Evolutionary conservation across 352 stramenopile species (phyloP), one percentile per base, ranked within the genome.

Genomic region (Phytophthora ramorum): DNA sequence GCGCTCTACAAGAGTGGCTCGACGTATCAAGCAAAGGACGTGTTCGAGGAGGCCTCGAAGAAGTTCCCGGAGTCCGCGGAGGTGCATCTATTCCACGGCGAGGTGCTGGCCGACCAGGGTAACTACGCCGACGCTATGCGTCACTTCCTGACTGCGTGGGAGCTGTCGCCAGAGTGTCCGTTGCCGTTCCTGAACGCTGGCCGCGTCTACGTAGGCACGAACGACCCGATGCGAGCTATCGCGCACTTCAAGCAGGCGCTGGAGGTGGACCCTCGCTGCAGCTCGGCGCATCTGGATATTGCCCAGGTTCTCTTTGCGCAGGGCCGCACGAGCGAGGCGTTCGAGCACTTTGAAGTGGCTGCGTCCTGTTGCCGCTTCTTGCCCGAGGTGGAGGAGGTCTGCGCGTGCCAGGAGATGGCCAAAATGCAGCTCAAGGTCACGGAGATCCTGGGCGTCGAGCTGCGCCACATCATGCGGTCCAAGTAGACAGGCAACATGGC

Each of bases 271-370:
- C 73, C 79, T 55, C 83, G 81, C 41, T 94, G 87, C 66, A 92
- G 81, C 50, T 92, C 87, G 28, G 85, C 85, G 14, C 87, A 96
- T 63, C 59, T 96, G 48, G 87, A 96, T 66, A 91, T 96, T 45
- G 87, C 87, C 17, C 87, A 96, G 50, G 87, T 96, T 54, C 76
- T 94, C 7, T 96, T 96, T 48, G 87, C 87, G 16, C 87, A 96
- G 59, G 87, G 87, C 20, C 81, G 78, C 30, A 89, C 85, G 28
- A 47, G 55, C 30, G 82, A 94, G 44, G 85, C 87, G 16, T 91
- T 94, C 54, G 62, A 71, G 53, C 87, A 96, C 56, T 96, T 94
- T 66, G 83, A 92, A 28, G 37, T 68, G 17, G 86, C 87, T 8
- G 79, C 82, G 12, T 78, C 71, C 16, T 92, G 83, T 67, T 96